Evolutionary conservation across 2,329 filamentous ascomycete genomes (phyloP), one percentile per base, ranked within the genome.

Genomic region (Sporothrix pallida): DNA sequence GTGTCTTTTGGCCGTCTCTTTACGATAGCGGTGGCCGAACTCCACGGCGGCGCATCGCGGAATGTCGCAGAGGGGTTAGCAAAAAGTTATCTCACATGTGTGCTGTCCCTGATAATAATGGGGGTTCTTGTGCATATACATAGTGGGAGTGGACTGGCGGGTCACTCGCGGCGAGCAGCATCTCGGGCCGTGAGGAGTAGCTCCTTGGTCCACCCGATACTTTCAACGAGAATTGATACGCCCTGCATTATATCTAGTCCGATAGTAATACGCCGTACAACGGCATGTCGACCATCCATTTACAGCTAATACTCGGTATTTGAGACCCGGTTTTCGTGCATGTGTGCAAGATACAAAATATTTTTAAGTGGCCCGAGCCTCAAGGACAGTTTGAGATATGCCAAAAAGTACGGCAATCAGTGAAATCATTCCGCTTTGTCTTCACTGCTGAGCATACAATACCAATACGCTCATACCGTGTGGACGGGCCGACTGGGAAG

Each of bases 401-500:
- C 31, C 31, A 37, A 37, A 37, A 7, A 5, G 31, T 6, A 37
- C 31, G 31, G 31, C 7, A 37, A 37, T 37, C 31, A 37, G 31
- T 37, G 31, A 37, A 5, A 37, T 37, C 4, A 37, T 37, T 37
- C 31, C 31, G 31, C 31, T 7, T 37, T 37, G 1, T 37, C 31
- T 37, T 37, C 31, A 7, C 31, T 37, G 31, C 31, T 37, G 7
- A 37, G 31, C 31, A 37, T 37, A 37, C 31, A 37, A 37, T 37
- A 23, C 44, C 46, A 20, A 42, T 5, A 9, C 26, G 37, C n/a
- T 15, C 37, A 46, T 54, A 50, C 44, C 63, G 67, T 62, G 26
- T 26, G 70, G 12, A 48, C 74, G 73, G 74, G 68, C 74, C 74
- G 74, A 75, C 63, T 75, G 62, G 44, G 62, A 15, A 9, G 26